Base-by-base conservation (phyloP, 1,284 basidiomycete genomes). In the Sporisorium exsertum region DNA sequence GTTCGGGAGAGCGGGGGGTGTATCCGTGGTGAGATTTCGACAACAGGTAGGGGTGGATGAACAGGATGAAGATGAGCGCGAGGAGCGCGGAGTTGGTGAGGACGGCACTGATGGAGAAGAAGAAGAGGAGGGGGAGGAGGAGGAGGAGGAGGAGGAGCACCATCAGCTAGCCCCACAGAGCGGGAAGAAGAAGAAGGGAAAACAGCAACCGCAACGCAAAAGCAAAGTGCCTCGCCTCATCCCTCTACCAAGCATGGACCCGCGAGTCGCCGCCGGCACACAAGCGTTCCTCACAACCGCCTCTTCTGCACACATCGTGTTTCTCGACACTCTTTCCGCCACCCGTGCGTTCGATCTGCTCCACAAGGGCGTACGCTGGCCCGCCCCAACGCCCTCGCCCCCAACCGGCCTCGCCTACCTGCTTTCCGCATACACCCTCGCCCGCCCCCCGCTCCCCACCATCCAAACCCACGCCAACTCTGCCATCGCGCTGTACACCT, bases 261-360 rank as follows among this genome's bases (percentile, higher is more conserved):
- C 79, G 2, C 60, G 72, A 16, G 53, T 35, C 29, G 61, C 61
- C 10, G 49, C 45, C 27, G 67, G 54, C 2, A 47, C 49, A 4
- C 58, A 71, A 27, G 18, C 50, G 0, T 67, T 82, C 26, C 64
- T 84, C 5, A 18, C 64, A 3, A 80, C 84, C 2, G 55, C 59
- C 6, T 70, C 73, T 1, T 71, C 50, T 3, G 83, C 83, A 8
- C 82, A 85, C 45, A 43, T 85, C 27, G 71, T 83, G 7, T 85
- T 84, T 45, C 65, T 84, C 7, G 84, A 85, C 46, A 50, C 50
- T 0, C 64, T 64, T 10, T 75, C 77, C 9, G 51, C 80, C 16
- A 47, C 52, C 1, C 77, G 81, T 8, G 81, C 81, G 0, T 46
- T 84, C 13, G 63, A 76, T 13, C 33, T 60, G 4, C 46, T 78